Evolutionary conservation across 352 stramenopile genomes (phyloP).

Genomic region (Globisporangium abappressorium): DNA sequence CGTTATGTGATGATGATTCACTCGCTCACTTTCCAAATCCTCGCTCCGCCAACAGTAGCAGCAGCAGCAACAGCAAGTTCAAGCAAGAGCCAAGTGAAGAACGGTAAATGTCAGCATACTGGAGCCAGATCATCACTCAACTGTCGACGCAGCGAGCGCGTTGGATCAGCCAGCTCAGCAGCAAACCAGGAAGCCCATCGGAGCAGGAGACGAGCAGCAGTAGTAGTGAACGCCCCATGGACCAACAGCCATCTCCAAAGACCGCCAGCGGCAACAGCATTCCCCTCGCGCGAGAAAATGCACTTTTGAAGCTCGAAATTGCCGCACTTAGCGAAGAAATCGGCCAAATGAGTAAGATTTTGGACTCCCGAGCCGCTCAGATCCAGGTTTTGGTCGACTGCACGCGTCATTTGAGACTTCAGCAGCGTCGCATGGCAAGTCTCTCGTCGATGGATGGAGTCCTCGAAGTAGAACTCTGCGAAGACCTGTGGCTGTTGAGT

Average conservation of each 20-base stretch:
- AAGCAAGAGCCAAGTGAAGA: background rate
- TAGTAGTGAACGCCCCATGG: too few relatives aligned
- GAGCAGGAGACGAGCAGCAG: too few relatives aligned
- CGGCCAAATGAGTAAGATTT: background rate
- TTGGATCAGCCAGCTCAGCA: background rate
- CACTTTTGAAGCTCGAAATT: slow-evolving; percentile 7
- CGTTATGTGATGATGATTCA: background rate
- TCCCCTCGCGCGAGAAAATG: background rate
- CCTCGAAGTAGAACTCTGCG: background rate
- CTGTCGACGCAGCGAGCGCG: slow-evolving; percentile 9
- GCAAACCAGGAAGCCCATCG: background rate
- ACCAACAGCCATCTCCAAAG: background rate
- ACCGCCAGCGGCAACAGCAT: background rate
- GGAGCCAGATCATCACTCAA: slow-evolving; percentile 8
- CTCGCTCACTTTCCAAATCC: background rate
- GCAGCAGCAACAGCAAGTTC: background rate
- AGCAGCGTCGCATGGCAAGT: slow-evolving; percentile 10
- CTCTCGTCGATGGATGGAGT: slow-evolving; percentile 3
- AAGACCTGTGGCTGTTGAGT: background rate
- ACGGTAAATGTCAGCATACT: slow-evolving; percentile 12
- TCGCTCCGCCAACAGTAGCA: background rate
- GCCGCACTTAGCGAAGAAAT: background rate
- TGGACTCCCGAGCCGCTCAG: slow-evolving; percentile 2
- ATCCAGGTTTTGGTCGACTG: slow-evolving; percentile 10
- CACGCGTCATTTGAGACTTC: slow-evolving; percentile 1